These are phyloP conservation scores for Penstemon newberryi DNA, from an alignment of 257 asterid genomes.

Conservation along the genomic window DNA sequence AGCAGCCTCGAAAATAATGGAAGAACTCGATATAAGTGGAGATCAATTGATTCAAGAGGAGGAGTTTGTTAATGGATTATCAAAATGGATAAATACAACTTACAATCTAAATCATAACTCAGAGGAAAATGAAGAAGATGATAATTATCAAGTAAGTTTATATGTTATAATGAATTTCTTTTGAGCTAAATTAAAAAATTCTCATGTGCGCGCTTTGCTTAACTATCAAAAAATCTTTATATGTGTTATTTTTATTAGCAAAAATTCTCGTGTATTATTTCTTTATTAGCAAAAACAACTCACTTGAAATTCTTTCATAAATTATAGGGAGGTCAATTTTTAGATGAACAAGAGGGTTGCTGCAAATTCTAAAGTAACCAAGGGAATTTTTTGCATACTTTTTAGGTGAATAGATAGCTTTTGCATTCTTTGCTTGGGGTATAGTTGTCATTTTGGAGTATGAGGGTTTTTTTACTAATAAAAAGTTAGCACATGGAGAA, in stretches of 20 bases:
- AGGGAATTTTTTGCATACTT: no score
- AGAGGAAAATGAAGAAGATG: constrained; percentile 37
- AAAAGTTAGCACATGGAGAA: no score
- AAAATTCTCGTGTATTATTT: neutral
- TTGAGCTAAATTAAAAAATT: neutral
- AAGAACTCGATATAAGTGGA: constrained; percentile 37
- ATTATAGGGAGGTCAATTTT: no score
- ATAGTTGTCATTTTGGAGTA: no score
- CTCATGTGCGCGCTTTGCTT: neutral
- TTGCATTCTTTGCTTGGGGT: no score
- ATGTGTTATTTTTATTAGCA: neutral
- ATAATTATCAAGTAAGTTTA: constrained; percentile 35
- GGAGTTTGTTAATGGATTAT: constrained; percentile 34
- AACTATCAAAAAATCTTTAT: neutral
- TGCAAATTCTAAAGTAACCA: no score
- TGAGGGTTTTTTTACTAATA: no score
- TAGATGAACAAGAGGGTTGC: no score
- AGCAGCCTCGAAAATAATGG: constrained; percentile 41
- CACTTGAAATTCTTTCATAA: no score
- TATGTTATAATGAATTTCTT: no score
- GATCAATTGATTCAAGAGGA: constrained; percentile 29
- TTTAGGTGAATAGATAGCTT: no score
- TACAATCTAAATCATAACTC: constrained; percentile 5
- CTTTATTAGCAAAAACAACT: no score
- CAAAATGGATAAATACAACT: constrained; percentile 26